Percentiles rank a stretch among this genome's conserved stretches.
phyloP scores from a whole-genome alignment of 2,329 filamentous ascomycete genomes.

The Cercospora sesami region DNA sequence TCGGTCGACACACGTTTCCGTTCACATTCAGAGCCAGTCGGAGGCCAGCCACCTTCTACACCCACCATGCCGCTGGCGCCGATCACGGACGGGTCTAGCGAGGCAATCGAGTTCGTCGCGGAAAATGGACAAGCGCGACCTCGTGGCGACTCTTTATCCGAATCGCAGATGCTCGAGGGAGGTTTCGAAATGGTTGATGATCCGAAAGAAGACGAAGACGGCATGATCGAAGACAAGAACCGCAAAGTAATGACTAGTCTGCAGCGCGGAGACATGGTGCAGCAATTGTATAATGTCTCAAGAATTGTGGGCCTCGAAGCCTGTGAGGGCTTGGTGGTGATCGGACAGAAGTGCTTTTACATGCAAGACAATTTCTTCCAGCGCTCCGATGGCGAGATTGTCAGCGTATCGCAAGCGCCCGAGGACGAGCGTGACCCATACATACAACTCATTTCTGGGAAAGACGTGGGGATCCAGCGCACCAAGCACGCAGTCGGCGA shows the following conservation, averaged over 20 bases:
- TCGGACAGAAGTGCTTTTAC: conserved; percentile 89
- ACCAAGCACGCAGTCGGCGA: conserved; percentile 54
- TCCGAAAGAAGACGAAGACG: conserved; percentile 78
- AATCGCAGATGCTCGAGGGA: conserved; percentile 64
- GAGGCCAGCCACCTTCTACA: conserved; percentile 22
- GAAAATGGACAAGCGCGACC: conserved; percentile 28
- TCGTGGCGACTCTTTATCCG: conserved; percentile 45
- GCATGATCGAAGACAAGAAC: conserved; percentile 89
- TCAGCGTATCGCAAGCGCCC: conserved; percentile 93
- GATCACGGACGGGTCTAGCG: conserved; percentile 23
- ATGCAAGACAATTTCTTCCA: conserved; percentile 97
- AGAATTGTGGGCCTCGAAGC: conserved; percentile 91
- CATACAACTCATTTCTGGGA: conserved; percentile 85
- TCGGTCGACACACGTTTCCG: conserved; percentile 35
- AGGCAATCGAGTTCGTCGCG: conserved; percentile 29
- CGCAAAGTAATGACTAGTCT: conserved; percentile 94
- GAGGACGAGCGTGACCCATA: conserved; percentile 91
- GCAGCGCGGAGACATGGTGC: conserved; percentile 85
- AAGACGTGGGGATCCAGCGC: conserved; percentile 63
- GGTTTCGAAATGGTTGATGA: conserved; percentile 97
- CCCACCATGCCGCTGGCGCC: conserved; percentile 14
- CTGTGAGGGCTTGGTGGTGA: conserved; percentile 86
- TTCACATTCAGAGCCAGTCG: conserved; percentile 31
- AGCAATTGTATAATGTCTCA: conserved; percentile 93
- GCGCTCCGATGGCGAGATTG: conserved; percentile 89